Evolutionary conservation across 371 early-diverging fungal species (phyloP), one percentile per base, ranked within the genome.

Genomic region (Apophysomyces elegans): DNA sequence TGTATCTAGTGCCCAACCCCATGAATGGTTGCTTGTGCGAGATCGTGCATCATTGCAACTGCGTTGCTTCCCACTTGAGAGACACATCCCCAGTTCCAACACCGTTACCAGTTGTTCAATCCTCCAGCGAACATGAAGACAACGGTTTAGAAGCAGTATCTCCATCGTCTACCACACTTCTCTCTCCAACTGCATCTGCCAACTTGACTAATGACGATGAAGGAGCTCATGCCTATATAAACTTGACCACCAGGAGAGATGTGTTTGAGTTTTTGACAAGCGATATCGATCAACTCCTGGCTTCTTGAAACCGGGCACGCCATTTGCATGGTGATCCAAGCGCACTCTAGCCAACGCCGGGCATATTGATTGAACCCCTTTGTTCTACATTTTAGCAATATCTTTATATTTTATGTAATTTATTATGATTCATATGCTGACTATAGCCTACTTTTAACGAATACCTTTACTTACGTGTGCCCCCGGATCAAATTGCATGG

Each of bases 21-120:
- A 64, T 72, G 21, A 77, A 70, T 56, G 78, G 75, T 1, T 77
- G 78, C 32, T 54, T 74, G 16, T 77, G 78, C 37, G 70, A 74
- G 56, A 39, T 77, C 5, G 54, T 74, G 7, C 44, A 68, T 32
- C 64, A 9, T 8, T 77, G 78, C 45, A 68, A 18, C 8, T 77
- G 78, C 50, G 78, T 77, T 1, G 62, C 75, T 18, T 18, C 56
- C 18, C 72, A 70, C 54, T 37, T 68, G 9, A 74, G 72, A 65
- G 78, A 77, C 5, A 71, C 68, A 2, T 26, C 18, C 16, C 26
- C 54, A 37, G 32, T 26, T 26, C 32, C 32, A 26, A 26, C 2
- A 1, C 32, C 32, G 0, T 26, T 26, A 2, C 32, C 32, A 26
- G 32, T 26, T 26, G 32, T 3, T 26, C 32, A 26, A 26, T 26